Conservation (phyloP, 2,329 filamentous ascomycete genomes). For the Colletotrichum magnum region DNA sequence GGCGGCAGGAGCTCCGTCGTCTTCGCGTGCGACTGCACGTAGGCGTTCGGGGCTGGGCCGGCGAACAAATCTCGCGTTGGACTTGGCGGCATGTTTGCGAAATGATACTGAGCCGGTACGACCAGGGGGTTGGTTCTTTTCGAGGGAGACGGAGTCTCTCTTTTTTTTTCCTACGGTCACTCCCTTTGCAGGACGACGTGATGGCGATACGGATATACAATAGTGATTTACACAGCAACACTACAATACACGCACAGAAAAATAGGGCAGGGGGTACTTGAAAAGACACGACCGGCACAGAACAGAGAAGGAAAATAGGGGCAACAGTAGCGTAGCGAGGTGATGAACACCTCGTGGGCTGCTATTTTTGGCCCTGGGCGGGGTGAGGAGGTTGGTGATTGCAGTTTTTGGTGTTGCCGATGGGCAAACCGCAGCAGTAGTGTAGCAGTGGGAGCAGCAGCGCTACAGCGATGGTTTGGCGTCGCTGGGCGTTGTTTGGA, state of each 20-base stretch:
- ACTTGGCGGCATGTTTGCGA: constrained; percentile 47
- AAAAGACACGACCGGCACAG: constrained; percentile 8
- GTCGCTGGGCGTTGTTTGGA: constrained; percentile 25
- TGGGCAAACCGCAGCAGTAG: not conserved
- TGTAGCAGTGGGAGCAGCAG: not conserved
- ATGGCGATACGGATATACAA: constrained; percentile 16
- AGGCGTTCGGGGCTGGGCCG: constrained; percentile 44
- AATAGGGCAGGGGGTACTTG: constrained; percentile 5
- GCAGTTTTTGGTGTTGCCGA: constrained; percentile 32
- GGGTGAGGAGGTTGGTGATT: constrained; percentile 40
- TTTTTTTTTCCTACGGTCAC: constrained; percentile 22
- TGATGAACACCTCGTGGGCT: constrained; percentile 36
- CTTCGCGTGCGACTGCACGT: constrained; percentile 42
- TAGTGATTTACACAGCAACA: constrained; percentile 26
- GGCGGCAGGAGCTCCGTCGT: constrained; percentile 66
- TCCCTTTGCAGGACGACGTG: not conserved
- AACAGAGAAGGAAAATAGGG: constrained; percentile 9
- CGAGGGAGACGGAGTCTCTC: not conserved
- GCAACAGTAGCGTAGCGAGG: constrained; percentile 31
- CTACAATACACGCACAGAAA: constrained; percentile 1
- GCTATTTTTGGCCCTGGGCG: constrained; percentile 38
- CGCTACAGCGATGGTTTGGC: constrained; percentile 22
- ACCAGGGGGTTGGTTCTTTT: not conserved
- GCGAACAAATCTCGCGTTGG: constrained; percentile 47
- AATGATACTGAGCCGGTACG: constrained; percentile 32